Percentiles rank a stretch among this genome's conserved stretches.
phyloP scores from a whole-genome alignment of 129 eudicot genomes.

The Helianthus annuus region DNA sequence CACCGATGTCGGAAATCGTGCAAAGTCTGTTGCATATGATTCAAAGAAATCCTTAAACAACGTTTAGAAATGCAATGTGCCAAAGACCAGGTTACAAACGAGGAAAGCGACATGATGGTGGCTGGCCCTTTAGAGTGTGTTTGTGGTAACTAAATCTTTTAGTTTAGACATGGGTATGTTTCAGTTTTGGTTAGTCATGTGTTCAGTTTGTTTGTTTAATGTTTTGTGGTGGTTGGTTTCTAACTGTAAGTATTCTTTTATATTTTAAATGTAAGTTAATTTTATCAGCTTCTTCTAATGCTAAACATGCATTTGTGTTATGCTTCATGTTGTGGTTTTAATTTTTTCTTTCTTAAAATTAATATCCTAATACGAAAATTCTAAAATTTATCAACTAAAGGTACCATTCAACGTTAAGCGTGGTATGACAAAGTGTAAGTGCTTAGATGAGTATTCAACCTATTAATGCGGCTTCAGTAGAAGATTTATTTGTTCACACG shows the following conservation, averaged over 20 bases:
- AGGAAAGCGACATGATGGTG: conserved; percentile 5
- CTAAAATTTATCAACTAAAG: too few relatives aligned
- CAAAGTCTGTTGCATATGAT: conserved; percentile 71
- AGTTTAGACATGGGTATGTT: conserved; percentile 15
- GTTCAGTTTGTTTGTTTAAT: conserved; percentile 1
- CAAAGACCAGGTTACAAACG: neutral
- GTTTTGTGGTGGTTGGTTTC: conserved; percentile 25
- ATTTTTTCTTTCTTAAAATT: too few relatives aligned
- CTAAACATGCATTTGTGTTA: too few relatives aligned
- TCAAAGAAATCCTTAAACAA: conserved; percentile 38
- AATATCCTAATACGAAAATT: too few relatives aligned
- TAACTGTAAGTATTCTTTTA: conserved; percentile 3
- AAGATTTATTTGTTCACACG: too few relatives aligned
- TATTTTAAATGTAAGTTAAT: neutral
- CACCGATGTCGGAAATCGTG: conserved; percentile 92
- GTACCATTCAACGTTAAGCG: too few relatives aligned
- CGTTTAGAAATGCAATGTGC: neutral
- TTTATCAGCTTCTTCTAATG: neutral
- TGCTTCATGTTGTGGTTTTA: too few relatives aligned
- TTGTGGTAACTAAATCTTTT: conserved; percentile 9
- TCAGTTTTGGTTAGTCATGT: neutral
- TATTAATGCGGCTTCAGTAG: too few relatives aligned
- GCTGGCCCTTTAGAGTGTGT: conserved; percentile 7
- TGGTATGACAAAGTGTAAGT: too few relatives aligned
- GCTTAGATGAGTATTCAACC: too few relatives aligned